Percentiles rank a stretch among this genome's conserved stretches.
phyloP scores from a whole-genome alignment of 306 rosid genomes.

The Prunus fruticosa region DNA sequence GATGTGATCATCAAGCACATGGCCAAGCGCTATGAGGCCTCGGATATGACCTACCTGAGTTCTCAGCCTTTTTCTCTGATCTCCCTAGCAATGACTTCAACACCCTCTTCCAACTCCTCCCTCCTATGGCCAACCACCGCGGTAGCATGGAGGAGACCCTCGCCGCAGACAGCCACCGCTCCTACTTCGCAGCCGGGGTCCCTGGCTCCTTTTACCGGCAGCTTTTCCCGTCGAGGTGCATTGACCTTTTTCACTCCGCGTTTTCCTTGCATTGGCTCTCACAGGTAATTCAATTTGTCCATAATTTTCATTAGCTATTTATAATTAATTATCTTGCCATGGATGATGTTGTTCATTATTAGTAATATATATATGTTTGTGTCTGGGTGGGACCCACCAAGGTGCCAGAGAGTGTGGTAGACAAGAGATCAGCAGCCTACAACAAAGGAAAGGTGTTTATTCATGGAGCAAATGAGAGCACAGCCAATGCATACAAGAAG shows the following conservation, averaged over 20 bases:
- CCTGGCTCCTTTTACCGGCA: conserved; percentile 89
- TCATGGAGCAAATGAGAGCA: conserved; percentile 74
- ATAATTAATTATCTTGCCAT: too few relatives aligned
- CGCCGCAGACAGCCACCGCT: conserved; percentile 64
- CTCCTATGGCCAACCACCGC: conserved; percentile 42
- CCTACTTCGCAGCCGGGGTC: conserved; percentile 86
- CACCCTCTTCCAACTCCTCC: too few relatives aligned
- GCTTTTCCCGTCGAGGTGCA: conserved; percentile 78
- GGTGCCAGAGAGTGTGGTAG: conserved; percentile 78
- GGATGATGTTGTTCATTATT: background rate
- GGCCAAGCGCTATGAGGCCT: too few relatives aligned
- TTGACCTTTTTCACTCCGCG: conserved; percentile 80
- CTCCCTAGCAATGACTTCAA: too few relatives aligned
- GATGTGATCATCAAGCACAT: too few relatives aligned
- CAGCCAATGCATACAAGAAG: conserved; percentile 51
- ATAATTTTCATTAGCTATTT: too few relatives aligned
- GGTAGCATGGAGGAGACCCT: conserved; percentile 87
- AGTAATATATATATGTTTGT: background rate
- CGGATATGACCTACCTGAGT: too few relatives aligned
- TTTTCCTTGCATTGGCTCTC: conserved; percentile 97
- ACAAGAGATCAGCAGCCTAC: conserved; percentile 58
- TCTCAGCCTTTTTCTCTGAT: too few relatives aligned
- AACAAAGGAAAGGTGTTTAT: conserved; percentile 89
- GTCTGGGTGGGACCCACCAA: background rate
- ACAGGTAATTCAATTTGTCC: conserved; percentile 38